Conservation (phyloP, 2,329 filamentous ascomycete species). For the Fusarium falciforme region DNA sequence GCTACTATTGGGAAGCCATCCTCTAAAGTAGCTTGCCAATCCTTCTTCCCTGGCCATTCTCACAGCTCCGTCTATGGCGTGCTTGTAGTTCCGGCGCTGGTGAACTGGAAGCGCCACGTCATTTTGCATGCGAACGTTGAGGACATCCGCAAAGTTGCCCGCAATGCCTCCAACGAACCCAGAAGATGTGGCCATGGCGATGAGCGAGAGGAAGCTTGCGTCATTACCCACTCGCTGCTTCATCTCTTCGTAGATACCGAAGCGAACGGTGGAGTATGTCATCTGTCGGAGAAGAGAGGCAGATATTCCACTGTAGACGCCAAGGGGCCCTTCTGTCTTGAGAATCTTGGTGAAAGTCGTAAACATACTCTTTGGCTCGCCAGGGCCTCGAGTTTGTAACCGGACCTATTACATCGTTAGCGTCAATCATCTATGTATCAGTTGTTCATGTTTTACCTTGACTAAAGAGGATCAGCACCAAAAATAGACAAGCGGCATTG, state of each 20-base stretch:
- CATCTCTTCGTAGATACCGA: conserved; percentile 93
- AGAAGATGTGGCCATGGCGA: not conserved
- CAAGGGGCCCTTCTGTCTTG: conserved; percentile 76
- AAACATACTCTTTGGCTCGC: conserved; percentile 70
- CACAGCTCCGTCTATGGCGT: not conserved
- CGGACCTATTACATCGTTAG: not conserved
- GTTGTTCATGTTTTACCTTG: not conserved
- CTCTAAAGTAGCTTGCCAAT: not conserved
- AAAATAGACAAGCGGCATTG: not conserved
- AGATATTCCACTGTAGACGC: conserved; percentile 91
- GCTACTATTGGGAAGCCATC: not conserved
- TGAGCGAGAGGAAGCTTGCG: conserved; percentile 66
- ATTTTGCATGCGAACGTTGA: not conserved
- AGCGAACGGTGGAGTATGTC: conserved; percentile 94
- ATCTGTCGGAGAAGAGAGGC: conserved; percentile 91
- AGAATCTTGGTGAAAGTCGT: conserved; percentile 86
- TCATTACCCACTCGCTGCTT: conserved; percentile 61
- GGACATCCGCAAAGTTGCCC: not conserved
- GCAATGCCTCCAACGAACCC: not conserved
- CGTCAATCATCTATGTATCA: not conserved
- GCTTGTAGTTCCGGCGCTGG: not conserved
- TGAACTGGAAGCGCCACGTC: not conserved
- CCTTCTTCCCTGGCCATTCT: not conserved
- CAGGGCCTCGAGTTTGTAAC: not conserved
- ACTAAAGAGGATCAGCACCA: not conserved